phyloP scores from a whole-genome alignment of 2,329 filamentous ascomycete species.

The Lasiodiplodia theobromae region DNA sequence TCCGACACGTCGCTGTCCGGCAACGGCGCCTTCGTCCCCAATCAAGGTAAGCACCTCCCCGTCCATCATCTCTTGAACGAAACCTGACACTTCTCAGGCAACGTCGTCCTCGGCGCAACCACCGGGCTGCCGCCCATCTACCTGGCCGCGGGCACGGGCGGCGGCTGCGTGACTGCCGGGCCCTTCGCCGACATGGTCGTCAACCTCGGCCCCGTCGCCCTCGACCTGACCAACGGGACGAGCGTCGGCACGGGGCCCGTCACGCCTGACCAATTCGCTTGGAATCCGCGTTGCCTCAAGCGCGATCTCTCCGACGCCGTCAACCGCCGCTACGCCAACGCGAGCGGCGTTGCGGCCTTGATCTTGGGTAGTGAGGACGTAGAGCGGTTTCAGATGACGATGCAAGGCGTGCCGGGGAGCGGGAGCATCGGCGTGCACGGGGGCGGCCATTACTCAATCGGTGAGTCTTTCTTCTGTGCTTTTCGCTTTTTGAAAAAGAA shows the following conservation, averaged over 20 bases:
- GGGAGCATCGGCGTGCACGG: constrained; percentile 54
- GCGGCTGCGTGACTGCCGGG: constrained; percentile 61
- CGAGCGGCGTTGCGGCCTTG: constrained; percentile 36
- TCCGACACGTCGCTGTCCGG: constrained; percentile 56
- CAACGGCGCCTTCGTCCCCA: constrained; percentile 51
- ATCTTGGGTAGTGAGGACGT: constrained; percentile 39
- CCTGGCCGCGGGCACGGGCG: constrained; percentile 61
- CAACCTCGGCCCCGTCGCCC: constrained; percentile 57
- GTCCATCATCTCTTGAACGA: too few species aligned
- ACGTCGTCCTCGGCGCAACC: constrained; percentile 24
- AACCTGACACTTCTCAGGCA: neutral
- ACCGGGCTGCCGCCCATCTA: constrained; percentile 36
- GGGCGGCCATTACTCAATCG: constrained; percentile 56
- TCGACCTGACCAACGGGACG: constrained; percentile 40
- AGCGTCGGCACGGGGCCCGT: constrained; percentile 64
- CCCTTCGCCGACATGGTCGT: constrained; percentile 58
- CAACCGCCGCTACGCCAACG: constrained; percentile 35
- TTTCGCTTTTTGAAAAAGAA: neutral
- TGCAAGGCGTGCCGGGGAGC: constrained; percentile 46
- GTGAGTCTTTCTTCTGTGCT: neutral
- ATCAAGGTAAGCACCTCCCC: constrained; percentile 33
- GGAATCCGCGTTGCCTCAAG: constrained; percentile 49
- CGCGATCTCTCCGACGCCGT: constrained; percentile 45
- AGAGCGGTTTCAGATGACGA: constrained; percentile 44
- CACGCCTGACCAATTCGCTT: constrained; percentile 55